A percentile compares a stretch with the other conserved stretches of the same genome.
phyloP scores from a whole-genome alignment of 164 flowering plant genomes.

The Macadamia integrifolia region DNA sequence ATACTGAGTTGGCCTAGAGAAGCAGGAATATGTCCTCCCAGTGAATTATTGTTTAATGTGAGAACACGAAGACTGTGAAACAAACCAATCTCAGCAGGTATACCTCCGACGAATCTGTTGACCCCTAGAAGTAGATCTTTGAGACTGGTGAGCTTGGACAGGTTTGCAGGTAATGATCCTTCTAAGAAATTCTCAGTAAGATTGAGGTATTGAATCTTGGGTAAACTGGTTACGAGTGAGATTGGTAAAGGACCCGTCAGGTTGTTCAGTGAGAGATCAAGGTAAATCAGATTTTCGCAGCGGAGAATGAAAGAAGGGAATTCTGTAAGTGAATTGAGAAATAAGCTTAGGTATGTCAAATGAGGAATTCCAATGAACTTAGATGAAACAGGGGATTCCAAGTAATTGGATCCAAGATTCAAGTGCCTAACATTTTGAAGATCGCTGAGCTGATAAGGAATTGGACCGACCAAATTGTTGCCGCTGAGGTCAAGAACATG shows the following conservation, averaged over 20 bases:
- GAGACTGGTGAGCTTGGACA: constrained; percentile 21
- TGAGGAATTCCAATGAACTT: constrained; percentile 23
- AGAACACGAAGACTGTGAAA: constrained; percentile 17
- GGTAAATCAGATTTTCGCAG: constrained; percentile 26
- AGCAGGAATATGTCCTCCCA: background rate
- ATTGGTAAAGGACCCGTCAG: constrained; percentile 30
- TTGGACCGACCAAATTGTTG: background rate
- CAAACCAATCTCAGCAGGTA: constrained; percentile 31
- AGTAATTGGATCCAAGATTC: constrained; percentile 31
- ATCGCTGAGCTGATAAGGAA: constrained; percentile 23
- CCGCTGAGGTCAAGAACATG: background rate
- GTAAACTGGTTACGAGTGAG: constrained; percentile 10
- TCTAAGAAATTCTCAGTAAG: constrained; percentile 27
- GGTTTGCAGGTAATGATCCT: constrained; percentile 22
- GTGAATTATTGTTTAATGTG: background rate
- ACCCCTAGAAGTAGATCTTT: constrained; percentile 15
- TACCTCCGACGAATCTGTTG: constrained; percentile 20
- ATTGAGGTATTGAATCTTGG: constrained; percentile 25
- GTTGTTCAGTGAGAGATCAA: constrained; percentile 31
- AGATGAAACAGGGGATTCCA: constrained; percentile 24
- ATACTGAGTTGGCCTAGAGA: background rate
- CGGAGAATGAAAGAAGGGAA: constrained; percentile 32
- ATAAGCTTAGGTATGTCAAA: constrained; percentile 25
- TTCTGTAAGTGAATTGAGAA: constrained; percentile 18
- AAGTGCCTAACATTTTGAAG: constrained; percentile 31